Base-by-base conservation (phyloP, 805 yeast genomes). In the Yamadazyma olivae region DNA sequence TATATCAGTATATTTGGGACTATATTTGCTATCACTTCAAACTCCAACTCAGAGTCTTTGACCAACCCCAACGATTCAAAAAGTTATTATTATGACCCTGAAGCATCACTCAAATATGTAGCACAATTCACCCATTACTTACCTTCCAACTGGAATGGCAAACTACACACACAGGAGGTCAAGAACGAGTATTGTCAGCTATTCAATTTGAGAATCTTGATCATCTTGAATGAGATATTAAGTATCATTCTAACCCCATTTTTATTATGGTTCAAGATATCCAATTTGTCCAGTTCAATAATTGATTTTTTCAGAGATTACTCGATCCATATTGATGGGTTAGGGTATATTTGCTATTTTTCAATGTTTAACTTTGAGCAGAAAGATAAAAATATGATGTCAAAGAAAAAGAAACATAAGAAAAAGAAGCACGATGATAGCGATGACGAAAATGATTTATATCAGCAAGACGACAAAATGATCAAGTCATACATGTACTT, bases 311-410 rank as follows among this genome's bases (percentile, higher is more conserved):
- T 91, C 57, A 66, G 98, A 38, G 97, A 91, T 40, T 83, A 77
- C 47, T 81, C 95, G 9, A 81, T 89, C 9, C 93, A 91, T 56
- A 87, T 90, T 32, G 97, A 90, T 62, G 98, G 96, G 0, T 66
- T 93, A 27, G 99, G 99, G 0, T 83, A 90, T 52, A 95, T 93
- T 25, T 91, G 98, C 54, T 81, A 87, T 20, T 88, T 82, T 70
- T 98, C 98, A 2, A 86, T 87, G 81, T 93, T 93, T 61, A 83
- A 87, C 46, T 78, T 83, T 43, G 89, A 81, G 42, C 77, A 77
- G 44, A 71, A 73, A 41, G 74, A 69, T 38, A 61, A 66, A 41
- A 65, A 66, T 44, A 71, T 61, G 71, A 61, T 64, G 69, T 38
- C 40, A 41, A 34, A 41, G 47, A 39, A 38, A 46, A 32, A 22